A percentile compares a stretch with the other conserved stretches of the same genome.
Evolutionary conservation across 345 rosid genomes (phyloP).

Genomic region (Lumnitzera racemosa): DNA sequence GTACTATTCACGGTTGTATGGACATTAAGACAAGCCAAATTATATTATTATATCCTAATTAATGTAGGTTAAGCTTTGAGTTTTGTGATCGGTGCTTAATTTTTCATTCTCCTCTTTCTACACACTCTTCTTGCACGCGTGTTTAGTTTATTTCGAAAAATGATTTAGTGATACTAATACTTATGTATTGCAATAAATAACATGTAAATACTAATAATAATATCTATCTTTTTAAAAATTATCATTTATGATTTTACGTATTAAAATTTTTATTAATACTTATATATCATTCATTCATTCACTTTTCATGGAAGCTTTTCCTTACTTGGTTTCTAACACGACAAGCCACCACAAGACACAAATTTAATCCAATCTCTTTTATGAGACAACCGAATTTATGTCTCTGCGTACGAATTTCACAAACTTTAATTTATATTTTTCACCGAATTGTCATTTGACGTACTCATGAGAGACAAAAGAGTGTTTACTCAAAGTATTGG

Average conservation of each 20-base stretch:
- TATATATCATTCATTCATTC: too few species aligned
- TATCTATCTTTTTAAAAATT: too few species aligned
- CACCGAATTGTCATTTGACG: background rate
- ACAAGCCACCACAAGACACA: constrained; percentile 40
- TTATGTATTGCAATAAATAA: too few species aligned
- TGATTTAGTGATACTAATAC: too few species aligned
- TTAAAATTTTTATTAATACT: too few species aligned
- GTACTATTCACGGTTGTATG: constrained; percentile 9
- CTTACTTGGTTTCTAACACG: background rate
- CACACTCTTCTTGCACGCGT: constrained; percentile 1
- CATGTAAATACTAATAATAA: too few species aligned
- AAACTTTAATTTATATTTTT: background rate
- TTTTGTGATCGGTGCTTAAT: constrained; percentile 25
- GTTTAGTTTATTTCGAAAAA: background rate
- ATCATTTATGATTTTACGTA: too few species aligned
- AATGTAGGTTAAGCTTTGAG: constrained; percentile 8
- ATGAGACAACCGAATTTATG: constrained; percentile 6
- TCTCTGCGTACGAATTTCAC: background rate
- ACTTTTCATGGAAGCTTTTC: too few species aligned
- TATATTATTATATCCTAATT: background rate
- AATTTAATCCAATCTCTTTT: constrained; percentile 32
- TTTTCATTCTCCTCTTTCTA: constrained; percentile 18
- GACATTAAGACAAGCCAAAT: constrained; percentile 26
- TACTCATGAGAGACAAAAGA: too few species aligned
- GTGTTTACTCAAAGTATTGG: too few species aligned